phyloP scores from a whole-genome alignment of 495 filamentous ascomycete species.

The Articulospora tetracladia region DNA sequence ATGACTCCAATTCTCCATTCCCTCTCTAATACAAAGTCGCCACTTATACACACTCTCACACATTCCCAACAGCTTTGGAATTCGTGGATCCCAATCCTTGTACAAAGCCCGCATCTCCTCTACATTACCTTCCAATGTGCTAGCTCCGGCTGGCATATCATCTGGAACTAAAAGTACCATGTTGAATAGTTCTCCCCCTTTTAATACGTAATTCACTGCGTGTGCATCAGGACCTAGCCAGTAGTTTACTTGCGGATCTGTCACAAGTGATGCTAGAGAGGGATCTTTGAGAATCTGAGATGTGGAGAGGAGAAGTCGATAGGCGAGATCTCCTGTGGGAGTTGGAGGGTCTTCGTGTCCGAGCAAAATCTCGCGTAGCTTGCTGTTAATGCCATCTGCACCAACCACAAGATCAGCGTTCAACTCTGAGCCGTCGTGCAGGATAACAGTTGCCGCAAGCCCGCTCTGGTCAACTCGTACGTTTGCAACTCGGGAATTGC shows the following conservation, averaged over 20 bases:
- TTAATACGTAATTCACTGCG: slow-evolving; percentile 60
- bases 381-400: slow-evolving; percentile 55
- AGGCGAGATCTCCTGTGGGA: slow-evolving; percentile 66
- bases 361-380: slow-evolving; percentile 44
- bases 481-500: slow-evolving; percentile 35
- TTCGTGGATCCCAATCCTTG: slow-evolving; percentile 55
- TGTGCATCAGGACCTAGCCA: slow-evolving; percentile 32
- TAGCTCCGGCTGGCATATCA: slow-evolving; percentile 53
- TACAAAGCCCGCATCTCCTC: slow-evolving; percentile 65
- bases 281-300: slow-evolving; percentile 50
- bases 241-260: slow-evolving; percentile 46
- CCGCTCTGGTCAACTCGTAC: slow-evolving; percentile 1
- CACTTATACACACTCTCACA: slow-evolving; percentile 61
- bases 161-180: slow-evolving; percentile 69
- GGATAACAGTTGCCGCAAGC: slow-evolving; percentile 24
- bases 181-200: slow-evolving; percentile 60
- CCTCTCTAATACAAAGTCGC: slow-evolving; percentile 58
- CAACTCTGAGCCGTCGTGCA: slow-evolving; percentile 31
- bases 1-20: slow-evolving; percentile 54
- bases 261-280: slow-evolving; percentile 42
- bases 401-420: slow-evolving; percentile 52
- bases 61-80: slow-evolving; percentile 41
- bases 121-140: slow-evolving; percentile 51
- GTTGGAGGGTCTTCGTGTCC: slow-evolving; percentile 39
- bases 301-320: slow-evolving; percentile 54